These are phyloP conservation scores for Pleoardoris graminearum DNA, from an alignment of 2,329 filamentous ascomycete species.

Conservation along the genomic window DNA sequence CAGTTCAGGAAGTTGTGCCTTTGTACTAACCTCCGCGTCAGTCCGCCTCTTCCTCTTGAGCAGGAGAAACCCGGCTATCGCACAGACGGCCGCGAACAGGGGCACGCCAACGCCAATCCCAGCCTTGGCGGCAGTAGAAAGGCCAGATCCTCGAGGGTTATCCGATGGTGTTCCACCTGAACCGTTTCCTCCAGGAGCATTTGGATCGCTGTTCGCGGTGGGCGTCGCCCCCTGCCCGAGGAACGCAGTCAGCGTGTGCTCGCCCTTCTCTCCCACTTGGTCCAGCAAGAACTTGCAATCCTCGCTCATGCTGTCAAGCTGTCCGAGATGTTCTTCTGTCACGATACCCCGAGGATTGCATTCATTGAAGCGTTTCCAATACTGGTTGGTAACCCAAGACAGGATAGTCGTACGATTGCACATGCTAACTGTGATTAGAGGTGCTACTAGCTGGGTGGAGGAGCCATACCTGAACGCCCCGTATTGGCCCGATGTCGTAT, in stretches of 20 bases:
- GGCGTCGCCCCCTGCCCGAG: neutral
- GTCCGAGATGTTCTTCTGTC: neutral
- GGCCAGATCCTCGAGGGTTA: neutral
- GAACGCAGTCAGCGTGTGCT: neutral
- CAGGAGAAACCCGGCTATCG: neutral
- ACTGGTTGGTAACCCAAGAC: constrained; percentile 7
- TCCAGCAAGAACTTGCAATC: constrained; percentile 8
- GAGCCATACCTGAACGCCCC: constrained; percentile 10
- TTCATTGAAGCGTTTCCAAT: neutral
- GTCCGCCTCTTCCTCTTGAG: neutral
- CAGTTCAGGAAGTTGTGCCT: neutral
- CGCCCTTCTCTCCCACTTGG: constrained; percentile 4
- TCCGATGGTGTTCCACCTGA: neutral
- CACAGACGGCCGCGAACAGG: neutral
- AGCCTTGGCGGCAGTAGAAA: neutral
- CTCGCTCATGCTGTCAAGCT: neutral
- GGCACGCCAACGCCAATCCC: neutral
- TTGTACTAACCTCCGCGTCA: neutral
- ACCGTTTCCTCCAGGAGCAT: neutral
- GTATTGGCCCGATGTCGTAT: neutral
- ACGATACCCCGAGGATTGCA: neutral
- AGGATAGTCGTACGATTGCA: constrained; percentile 3
- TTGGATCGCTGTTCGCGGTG: neutral
- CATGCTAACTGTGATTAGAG: neutral
- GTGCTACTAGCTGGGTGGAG: neutral